These are phyloP conservation scores for Kazachstania bromeliacearum DNA, from an alignment of 805 yeast species.

Conservation along the genomic window DNA sequence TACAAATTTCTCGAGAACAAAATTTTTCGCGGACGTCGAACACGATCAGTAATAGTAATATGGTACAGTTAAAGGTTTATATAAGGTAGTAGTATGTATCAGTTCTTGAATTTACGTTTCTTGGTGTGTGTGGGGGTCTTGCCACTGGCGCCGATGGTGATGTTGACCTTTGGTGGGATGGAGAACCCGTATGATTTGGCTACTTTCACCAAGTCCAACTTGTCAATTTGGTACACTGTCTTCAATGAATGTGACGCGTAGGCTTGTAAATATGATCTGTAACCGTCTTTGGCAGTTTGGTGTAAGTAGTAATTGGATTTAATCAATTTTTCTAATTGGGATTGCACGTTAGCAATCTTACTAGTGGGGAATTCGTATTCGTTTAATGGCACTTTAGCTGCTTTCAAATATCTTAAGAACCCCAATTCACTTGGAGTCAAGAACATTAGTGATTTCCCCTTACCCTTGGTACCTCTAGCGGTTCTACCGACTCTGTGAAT, in stretches of 20 bases:
- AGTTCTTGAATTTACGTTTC: slow-evolving; percentile 13
- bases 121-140: slow-evolving; percentile 35
- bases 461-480: slow-evolving; percentile 85
- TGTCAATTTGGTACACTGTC: slow-evolving; percentile 93
- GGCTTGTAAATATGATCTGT: slow-evolving; percentile 92
- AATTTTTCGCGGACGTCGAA: no score
- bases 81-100: no score
- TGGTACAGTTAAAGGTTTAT: no score
- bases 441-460: slow-evolving; percentile 92
- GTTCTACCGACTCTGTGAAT: slow-evolving; percentile 99
- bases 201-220: slow-evolving; percentile 85
- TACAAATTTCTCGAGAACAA: no score
- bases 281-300: slow-evolving; percentile 95
- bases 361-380: slow-evolving; percentile 93
- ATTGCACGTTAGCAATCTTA: slow-evolving; percentile 93
- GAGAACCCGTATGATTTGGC: slow-evolving; percentile 93
- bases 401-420: slow-evolving; percentile 85
- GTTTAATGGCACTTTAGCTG: slow-evolving; percentile 94
- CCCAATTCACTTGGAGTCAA: slow-evolving; percentile 91
- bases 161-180: slow-evolving; percentile 93
- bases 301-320: slow-evolving; percentile 89
- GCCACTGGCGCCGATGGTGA: slow-evolving; percentile 90
- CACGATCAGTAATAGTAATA: no score
- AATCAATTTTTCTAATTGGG: slow-evolving; percentile 83
- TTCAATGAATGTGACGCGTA: slow-evolving; percentile 94